Evolutionary conservation across 1,284 basidiomycete genomes (phyloP).

Genomic region (Neolentinus lepideus): DNA sequence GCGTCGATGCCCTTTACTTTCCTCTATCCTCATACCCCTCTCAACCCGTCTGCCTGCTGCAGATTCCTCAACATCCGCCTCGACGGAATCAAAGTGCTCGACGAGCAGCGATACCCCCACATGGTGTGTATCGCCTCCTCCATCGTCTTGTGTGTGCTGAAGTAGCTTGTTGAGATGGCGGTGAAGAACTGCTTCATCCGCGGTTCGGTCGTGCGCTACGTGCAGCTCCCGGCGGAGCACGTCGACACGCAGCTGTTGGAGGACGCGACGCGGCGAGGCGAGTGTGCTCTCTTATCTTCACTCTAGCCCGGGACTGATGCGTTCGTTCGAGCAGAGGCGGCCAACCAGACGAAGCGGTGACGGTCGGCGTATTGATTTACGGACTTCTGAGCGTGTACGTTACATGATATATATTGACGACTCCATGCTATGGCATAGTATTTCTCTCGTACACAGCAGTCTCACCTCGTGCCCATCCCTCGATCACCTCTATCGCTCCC

Average conservation of each 20-base stretch:
- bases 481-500: too few species aligned
- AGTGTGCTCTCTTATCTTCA: slow-evolving; percentile 12
- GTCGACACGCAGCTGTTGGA: slow-evolving; percentile 96
- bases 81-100: slow-evolving; percentile 90
- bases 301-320: neutral
- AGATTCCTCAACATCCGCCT: slow-evolving; percentile 97
- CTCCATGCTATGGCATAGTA: neutral
- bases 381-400: too few species aligned
- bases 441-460: neutral
- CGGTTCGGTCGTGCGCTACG: slow-evolving; percentile 96
- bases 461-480: too few species aligned
- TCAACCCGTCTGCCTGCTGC: neutral
- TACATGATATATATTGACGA: too few species aligned
- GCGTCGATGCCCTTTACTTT: slow-evolving; percentile 23
- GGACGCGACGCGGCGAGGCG: slow-evolving; percentile 95
- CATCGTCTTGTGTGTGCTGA: neutral
- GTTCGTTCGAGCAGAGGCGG: slow-evolving; percentile 8
- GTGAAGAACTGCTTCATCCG: slow-evolving; percentile 99
- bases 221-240: slow-evolving; percentile 86
- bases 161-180: slow-evolving; percentile 71
- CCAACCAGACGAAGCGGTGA: slow-evolving; percentile 10
- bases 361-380: too few species aligned
- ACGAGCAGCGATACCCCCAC: slow-evolving; percentile 92
- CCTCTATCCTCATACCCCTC: slow-evolving; percentile 1
- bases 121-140: slow-evolving; percentile 59